Conservation (phyloP, 176 grass and related monocot species). For the Musa schizocarpa region DNA sequence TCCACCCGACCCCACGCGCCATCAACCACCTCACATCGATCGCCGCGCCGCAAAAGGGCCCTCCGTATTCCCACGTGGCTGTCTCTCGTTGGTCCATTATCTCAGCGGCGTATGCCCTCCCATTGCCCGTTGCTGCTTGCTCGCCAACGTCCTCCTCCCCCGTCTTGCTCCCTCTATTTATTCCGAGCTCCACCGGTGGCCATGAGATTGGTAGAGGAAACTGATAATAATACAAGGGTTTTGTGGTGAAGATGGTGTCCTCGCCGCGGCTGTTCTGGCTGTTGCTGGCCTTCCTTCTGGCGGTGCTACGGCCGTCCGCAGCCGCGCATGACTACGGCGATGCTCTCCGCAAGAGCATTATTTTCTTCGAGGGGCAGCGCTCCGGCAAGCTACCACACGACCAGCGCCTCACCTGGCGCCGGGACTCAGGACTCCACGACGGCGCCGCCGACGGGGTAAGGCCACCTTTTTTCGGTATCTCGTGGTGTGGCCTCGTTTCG, state of each 20-base stretch:
- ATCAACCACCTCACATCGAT: background rate
- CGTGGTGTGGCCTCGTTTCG: background rate
- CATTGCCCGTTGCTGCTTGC: background rate
- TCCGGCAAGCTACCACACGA: slow-evolving; percentile 47
- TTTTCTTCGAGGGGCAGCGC: slow-evolving; percentile 89
- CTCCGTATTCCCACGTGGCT: background rate
- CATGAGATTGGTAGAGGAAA: background rate
- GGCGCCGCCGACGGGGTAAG: slow-evolving; percentile 61
- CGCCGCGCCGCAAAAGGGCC: background rate
- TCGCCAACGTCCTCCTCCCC: background rate
- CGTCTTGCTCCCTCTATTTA: background rate
- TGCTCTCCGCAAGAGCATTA: slow-evolving; percentile 79
- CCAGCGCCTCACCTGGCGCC: slow-evolving; percentile 71
- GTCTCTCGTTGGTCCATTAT: too few relatives aligned
- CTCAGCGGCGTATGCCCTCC: background rate
- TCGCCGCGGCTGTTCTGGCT: background rate
- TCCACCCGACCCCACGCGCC: background rate
- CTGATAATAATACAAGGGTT: background rate
- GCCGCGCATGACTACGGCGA: slow-evolving; percentile 60
- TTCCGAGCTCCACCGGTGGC: background rate
- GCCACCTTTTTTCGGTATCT: background rate
- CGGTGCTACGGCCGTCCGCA: background rate
- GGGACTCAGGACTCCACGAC: slow-evolving; percentile 62
- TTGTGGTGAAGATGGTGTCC: background rate
- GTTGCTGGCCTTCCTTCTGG: slow-evolving; percentile 12